A percentile compares a stretch with the other conserved stretches of the same genome.
Evolutionary conservation across 192 early-diverging fungal genomes (phyloP).

Genomic region (Piromyces sp.): DNA sequence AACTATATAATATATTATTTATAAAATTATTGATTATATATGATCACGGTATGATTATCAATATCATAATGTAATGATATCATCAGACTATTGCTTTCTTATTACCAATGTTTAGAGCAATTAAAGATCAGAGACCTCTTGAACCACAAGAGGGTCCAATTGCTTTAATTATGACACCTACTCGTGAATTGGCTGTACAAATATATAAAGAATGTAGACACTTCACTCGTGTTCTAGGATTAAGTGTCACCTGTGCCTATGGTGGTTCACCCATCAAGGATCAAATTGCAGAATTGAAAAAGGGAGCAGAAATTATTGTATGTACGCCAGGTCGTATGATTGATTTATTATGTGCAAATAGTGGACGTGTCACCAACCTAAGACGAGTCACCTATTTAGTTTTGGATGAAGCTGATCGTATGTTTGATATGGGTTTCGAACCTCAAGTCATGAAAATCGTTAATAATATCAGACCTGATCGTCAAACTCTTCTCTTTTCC

Average conservation of each 20-base stretch:
- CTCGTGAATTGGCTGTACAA: conserved; percentile 79
- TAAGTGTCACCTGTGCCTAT: conserved; percentile 76
- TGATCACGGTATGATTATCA: too few species aligned
- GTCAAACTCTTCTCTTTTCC: conserved; percentile 81
- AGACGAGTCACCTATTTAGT: neutral
- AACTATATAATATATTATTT: too few species aligned
- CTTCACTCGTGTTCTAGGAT: conserved; percentile 70
- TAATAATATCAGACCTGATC: conserved; percentile 67
- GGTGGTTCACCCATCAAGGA: conserved; percentile 74
- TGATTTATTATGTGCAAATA: conserved; percentile 71
- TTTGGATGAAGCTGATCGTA: conserved; percentile 86
- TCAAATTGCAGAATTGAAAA: conserved; percentile 74
- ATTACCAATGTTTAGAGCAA: conserved; percentile 86
- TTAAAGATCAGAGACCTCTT: conserved; percentile 70
- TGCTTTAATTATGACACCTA: conserved; percentile 79
- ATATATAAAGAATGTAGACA: conserved; percentile 83
- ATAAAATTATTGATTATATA: too few species aligned
- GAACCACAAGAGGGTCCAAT: conserved; percentile 67
- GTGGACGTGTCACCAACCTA: conserved; percentile 72
- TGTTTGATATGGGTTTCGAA: conserved; percentile 99
- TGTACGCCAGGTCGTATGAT: conserved; percentile 85
- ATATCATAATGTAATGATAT: too few species aligned
- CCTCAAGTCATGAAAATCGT: conserved; percentile 95
- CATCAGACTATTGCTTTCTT: conserved; percentile 67
- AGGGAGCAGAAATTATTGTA: conserved; percentile 79